Percentiles rank a stretch among this genome's conserved stretches.
Conservation (phyloP, 2,329 filamentous ascomycete genomes). For the Fusarium sp. region DNA sequence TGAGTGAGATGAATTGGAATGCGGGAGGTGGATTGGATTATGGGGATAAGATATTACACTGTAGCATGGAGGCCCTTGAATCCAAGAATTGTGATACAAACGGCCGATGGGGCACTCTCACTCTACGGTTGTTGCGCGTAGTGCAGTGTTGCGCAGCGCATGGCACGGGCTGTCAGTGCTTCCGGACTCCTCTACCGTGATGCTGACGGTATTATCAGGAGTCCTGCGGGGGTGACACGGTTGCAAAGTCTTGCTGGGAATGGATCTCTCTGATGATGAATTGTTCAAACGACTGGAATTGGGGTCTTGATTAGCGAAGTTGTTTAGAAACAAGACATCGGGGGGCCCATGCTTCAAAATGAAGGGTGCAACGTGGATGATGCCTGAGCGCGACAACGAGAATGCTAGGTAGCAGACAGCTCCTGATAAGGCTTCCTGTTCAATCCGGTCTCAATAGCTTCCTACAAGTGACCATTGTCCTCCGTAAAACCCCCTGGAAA, state of each 20-base stretch:
- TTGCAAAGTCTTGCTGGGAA: conserved; percentile 9
- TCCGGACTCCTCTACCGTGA: conserved; percentile 6
- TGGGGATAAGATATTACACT: conserved; percentile 33
- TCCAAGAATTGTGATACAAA: conserved; percentile 23
- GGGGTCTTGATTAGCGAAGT: conserved; percentile 22
- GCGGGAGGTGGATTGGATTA: conserved; percentile 24
- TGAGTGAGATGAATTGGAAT: conserved; percentile 37
- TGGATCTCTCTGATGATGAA: conserved; percentile 1
- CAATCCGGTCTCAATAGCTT: background rate
- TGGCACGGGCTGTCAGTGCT: conserved; percentile 1
- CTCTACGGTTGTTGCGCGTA: background rate
- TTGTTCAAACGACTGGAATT: conserved; percentile 5
- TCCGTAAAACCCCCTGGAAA: conserved; percentile 2
- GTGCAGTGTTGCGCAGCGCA: background rate
- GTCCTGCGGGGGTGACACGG: conserved; percentile 18
- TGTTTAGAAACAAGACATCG: conserved; percentile 24
- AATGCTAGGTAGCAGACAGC: background rate
- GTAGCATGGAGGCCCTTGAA: conserved; percentile 27
- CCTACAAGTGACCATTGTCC: background rate
- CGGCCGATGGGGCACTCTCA: conserved; percentile 7
- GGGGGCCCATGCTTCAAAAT: conserved; percentile 21
- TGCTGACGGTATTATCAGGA: conserved; percentile 30
- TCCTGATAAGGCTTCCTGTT: background rate
- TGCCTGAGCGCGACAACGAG: conserved; percentile 1
- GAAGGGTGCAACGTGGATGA: conserved; percentile 15